Evolutionary conservation across 1,284 basidiomycete species (phyloP).

Genomic region (Veloporphyrellus conicus): DNA sequence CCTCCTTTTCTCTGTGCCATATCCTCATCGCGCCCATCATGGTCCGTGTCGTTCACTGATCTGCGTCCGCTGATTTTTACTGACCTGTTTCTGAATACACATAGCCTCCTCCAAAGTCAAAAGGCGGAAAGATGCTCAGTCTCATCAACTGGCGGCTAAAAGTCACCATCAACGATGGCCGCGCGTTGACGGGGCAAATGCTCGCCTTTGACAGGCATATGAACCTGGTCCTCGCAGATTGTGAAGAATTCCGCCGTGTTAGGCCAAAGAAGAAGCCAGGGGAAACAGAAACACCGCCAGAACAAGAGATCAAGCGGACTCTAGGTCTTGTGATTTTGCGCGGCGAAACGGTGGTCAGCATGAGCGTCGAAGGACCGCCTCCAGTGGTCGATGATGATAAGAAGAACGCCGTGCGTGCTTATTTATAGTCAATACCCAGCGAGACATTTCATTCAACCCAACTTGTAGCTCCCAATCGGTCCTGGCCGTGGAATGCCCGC

Average conservation of each 20-base stretch:
- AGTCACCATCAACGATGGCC: slow-evolving; percentile 97
- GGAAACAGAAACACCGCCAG: slow-evolving; percentile 68
- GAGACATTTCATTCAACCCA: slow-evolving; percentile 15
- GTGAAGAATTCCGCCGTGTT: slow-evolving; percentile 91
- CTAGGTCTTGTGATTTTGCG: slow-evolving; percentile 94
- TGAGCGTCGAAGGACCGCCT: slow-evolving; percentile 94
- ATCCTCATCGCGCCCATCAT: slow-evolving; percentile 48
- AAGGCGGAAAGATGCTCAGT: slow-evolving; percentile 96
- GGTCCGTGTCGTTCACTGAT: slow-evolving; percentile 42
- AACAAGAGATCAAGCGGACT: slow-evolving; percentile 94
- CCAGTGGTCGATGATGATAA: slow-evolving; percentile 88
- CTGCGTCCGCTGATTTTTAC: not conserved
- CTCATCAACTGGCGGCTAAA: slow-evolving; percentile 98
- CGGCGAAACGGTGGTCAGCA: slow-evolving; percentile 93
- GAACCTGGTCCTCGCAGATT: slow-evolving; percentile 98
- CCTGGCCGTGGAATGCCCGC: slow-evolving; percentile 94
- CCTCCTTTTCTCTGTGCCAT: slow-evolving; percentile 18
- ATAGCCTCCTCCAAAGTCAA: slow-evolving; percentile 90
- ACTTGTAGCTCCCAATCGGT: slow-evolving; percentile 72
- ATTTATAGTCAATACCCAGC: slow-evolving; percentile 10
- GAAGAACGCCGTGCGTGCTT: slow-evolving; percentile 58
- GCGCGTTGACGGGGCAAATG: slow-evolving; percentile 95
- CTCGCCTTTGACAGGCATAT: slow-evolving; percentile 99
- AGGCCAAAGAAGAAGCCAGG: slow-evolving; percentile 82
- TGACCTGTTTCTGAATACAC: slow-evolving; percentile 2